These are phyloP conservation scores for Favolaschia claudopus DNA, from an alignment of 768 basidiomycete species.

Conservation along the genomic window DNA sequence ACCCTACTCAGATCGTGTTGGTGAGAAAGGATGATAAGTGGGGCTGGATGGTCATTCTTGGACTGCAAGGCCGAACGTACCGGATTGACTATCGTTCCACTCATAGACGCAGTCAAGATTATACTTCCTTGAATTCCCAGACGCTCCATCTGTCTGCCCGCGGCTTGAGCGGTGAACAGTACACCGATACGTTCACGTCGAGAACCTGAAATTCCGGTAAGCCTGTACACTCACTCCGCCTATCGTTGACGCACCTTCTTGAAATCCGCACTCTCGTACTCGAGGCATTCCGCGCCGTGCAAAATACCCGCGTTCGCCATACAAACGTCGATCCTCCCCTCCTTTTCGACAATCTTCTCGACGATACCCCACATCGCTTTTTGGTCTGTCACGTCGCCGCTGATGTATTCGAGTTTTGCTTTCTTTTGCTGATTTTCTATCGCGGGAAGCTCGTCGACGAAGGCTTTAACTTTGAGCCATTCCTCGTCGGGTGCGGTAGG, in stretches of 20 bases:
- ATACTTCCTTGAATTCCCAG: constrained; percentile 59
- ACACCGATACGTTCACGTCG: constrained; percentile 61
- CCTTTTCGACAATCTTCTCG: constrained; percentile 67
- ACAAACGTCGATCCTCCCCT: constrained; percentile 77
- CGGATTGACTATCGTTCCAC: constrained; percentile 74
- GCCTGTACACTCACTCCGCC: background rate
- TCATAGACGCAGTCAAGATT: constrained; percentile 67
- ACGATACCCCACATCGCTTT: constrained; percentile 60
- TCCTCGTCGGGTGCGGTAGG: constrained; percentile 54
- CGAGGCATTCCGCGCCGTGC: constrained; percentile 67
- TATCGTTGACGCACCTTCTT: constrained; percentile 52
- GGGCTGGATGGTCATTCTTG: background rate
- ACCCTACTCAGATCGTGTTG: constrained; percentile 62
- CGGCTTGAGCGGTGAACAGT: constrained; percentile 67
- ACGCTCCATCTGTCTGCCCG: constrained; percentile 63
- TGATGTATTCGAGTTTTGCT: constrained; percentile 62
- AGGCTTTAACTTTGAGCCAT: constrained; percentile 57
- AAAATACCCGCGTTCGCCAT: constrained; percentile 82
- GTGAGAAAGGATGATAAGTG: background rate
- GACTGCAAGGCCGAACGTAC: constrained; percentile 43
- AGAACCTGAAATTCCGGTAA: constrained; percentile 48
- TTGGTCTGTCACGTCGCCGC: constrained; percentile 73
- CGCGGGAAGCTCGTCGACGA: constrained; percentile 48
- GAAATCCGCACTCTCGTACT: constrained; percentile 72
- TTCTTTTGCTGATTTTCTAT: constrained; percentile 7